Conservation (phyloP, 768 basidiomycete species). For the Dioszegia aurantiaca region DNA sequence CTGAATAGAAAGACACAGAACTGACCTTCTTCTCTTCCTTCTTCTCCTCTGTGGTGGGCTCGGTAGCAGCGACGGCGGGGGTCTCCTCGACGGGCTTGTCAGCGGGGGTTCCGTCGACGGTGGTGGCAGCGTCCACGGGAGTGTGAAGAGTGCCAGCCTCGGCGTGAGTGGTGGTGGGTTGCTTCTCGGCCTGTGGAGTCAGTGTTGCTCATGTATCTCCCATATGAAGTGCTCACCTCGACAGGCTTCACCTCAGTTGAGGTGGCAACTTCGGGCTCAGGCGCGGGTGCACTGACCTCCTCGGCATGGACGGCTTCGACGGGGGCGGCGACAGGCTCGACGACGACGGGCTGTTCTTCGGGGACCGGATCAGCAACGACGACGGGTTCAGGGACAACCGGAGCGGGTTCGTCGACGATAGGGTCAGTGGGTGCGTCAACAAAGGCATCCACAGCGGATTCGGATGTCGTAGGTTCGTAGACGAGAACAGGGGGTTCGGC, state of each 20-base stretch:
- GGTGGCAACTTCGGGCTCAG: slow-evolving; percentile 23
- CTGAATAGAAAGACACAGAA: slow-evolving; percentile 16
- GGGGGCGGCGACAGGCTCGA: slow-evolving; percentile 53
- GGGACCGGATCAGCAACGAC: background rate
- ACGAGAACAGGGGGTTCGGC: slow-evolving; percentile 4
- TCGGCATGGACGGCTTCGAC: slow-evolving; percentile 53
- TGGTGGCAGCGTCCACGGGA: slow-evolving; percentile 37
- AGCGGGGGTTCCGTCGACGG: slow-evolving; percentile 41
- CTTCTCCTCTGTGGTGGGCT: slow-evolving; percentile 55
- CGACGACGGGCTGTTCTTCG: slow-evolving; percentile 38
- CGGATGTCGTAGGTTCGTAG: slow-evolving; percentile 1
- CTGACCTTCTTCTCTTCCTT: slow-evolving; percentile 38
- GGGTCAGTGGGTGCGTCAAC: slow-evolving; percentile 7
- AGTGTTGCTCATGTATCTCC: slow-evolving; percentile 2
- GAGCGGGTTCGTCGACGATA: background rate
- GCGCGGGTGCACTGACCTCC: slow-evolving; percentile 31
- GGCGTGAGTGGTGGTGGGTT: slow-evolving; percentile 44
- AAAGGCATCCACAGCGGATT: slow-evolving; percentile 5
- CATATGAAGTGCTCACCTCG: slow-evolving; percentile 14
- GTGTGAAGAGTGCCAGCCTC: slow-evolving; percentile 44
- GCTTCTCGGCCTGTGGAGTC: slow-evolving; percentile 23
- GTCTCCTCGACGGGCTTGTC: slow-evolving; percentile 43
- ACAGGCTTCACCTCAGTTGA: slow-evolving; percentile 21
- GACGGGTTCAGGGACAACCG: slow-evolving; percentile 1
- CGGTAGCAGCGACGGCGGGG: slow-evolving; percentile 29